Percentiles rank a stretch among this genome's conserved stretches.
Conservation (phyloP, 2,329 filamentous ascomycete species). For the Monilinia fructigena region DNA sequence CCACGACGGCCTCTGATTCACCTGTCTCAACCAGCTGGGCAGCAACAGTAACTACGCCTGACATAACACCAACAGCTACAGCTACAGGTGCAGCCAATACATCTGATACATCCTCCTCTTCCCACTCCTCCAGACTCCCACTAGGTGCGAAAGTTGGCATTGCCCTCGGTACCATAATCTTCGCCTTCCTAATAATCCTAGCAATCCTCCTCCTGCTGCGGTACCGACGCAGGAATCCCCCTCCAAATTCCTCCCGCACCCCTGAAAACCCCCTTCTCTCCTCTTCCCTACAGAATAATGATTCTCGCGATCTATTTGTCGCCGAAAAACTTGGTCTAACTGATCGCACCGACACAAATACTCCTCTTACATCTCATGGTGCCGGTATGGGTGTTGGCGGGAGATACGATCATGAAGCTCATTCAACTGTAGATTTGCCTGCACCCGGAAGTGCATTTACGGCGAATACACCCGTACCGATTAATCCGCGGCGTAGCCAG, state of each 20-base stretch:
- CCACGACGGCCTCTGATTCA: no score
- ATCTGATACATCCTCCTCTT: background rate
- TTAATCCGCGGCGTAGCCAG: conserved; percentile 3
- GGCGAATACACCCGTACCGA: background rate
- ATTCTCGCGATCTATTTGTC: background rate
- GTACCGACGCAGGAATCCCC: conserved; percentile 5
- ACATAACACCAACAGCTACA: background rate
- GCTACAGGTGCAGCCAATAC: background rate
- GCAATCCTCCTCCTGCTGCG: conserved; percentile 9
- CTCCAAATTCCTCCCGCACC: conserved; percentile 9
- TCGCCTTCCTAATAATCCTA: conserved; percentile 13
- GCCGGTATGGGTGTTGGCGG: background rate
- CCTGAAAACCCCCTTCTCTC: conserved; percentile 16
- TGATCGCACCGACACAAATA: conserved; percentile 7
- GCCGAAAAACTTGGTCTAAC: conserved; percentile 3
- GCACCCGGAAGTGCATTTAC: conserved; percentile 18
- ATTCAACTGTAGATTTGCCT: conserved; percentile 1
- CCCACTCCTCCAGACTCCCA: conserved; percentile 8
- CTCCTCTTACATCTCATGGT: conserved; percentile 13
- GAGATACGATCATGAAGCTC: conserved; percentile 1
- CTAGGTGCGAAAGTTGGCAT: conserved; percentile 23
- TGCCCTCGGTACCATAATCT: conserved; percentile 3
- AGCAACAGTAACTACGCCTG: conserved; percentile 4
- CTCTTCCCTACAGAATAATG: conserved; percentile 8
- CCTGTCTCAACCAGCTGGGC: background rate